Evolutionary conservation across 371 early-diverging fungal species (phyloP).

Genomic region (Lichtheimia ramosa): DNA sequence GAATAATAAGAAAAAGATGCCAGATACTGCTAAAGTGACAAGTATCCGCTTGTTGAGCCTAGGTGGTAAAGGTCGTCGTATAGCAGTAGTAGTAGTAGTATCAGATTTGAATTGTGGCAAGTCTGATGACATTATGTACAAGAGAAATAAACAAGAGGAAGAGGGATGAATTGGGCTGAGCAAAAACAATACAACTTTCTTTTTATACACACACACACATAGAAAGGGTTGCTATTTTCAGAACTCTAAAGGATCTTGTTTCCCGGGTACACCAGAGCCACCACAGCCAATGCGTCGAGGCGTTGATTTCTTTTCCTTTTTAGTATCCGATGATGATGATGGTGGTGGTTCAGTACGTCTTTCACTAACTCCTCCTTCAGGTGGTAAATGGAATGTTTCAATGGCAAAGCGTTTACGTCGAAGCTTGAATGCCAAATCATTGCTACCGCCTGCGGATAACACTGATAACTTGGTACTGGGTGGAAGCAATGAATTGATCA

Average conservation of each 20-base stretch:
- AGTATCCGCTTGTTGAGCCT: slow-evolving; percentile 14
- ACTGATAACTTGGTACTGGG: slow-evolving; percentile 72
- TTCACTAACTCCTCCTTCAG: slow-evolving; percentile 82
- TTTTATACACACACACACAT: neutral
- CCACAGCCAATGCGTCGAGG: slow-evolving; percentile 37
- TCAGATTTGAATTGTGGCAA: slow-evolving; percentile 22
- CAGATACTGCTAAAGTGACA: slow-evolving; percentile 11
- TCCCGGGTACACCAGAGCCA: slow-evolving; percentile 32
- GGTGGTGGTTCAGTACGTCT: slow-evolving; percentile 55
- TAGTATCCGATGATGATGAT: neutral
- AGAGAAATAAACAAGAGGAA: neutral
- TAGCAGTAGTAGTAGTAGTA: neutral
- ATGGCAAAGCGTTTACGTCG: slow-evolving; percentile 87
- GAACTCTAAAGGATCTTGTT: slow-evolving; percentile 49
- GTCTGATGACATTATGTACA: slow-evolving; percentile 14
- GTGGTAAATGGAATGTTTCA: slow-evolving; percentile 91
- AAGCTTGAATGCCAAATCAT: slow-evolving; percentile 83
- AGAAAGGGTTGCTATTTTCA: slow-evolving; percentile 17
- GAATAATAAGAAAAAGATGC: slow-evolving; percentile 11
- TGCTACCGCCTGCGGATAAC: slow-evolving; percentile 61
- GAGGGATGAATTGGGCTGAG: neutral
- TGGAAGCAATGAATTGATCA: slow-evolving; percentile 76
- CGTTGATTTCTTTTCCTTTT: slow-evolving; percentile 20
- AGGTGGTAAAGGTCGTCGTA: slow-evolving; percentile 6
- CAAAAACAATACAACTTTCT: neutral